Percentiles rank a stretch among this genome's conserved stretches.
Conservation (phyloP, 2,329 filamentous ascomycete genomes). For the Orbilia quercus region DNA sequence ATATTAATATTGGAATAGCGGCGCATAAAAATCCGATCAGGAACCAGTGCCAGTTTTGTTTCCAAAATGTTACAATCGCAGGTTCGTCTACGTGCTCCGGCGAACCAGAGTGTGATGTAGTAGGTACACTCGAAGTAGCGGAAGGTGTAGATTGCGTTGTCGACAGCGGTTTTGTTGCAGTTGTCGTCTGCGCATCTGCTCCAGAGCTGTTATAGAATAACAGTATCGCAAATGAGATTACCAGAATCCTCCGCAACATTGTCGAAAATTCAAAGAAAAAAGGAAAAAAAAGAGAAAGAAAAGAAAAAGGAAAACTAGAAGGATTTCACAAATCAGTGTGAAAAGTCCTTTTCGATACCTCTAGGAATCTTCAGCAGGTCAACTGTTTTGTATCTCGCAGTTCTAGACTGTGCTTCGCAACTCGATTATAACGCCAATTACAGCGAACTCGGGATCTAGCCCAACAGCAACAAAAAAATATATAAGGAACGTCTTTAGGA, state of each 20-base stretch:
- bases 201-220: constrained; percentile 14
- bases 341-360: constrained; percentile 25
- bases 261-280: constrained; percentile 8
- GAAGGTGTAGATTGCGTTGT: constrained; percentile 12
- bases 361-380: background rate
- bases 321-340: constrained; percentile 41
- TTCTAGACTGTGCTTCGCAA: background rate
- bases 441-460: background rate
- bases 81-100: background rate
- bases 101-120: constrained; percentile 6
- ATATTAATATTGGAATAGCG: constrained; percentile 37
- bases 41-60: constrained; percentile 53
- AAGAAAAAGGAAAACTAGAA: background rate
- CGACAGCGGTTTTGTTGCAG: constrained; percentile 18
- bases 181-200: constrained; percentile 21
- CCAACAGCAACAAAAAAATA: background rate
- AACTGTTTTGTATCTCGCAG: background rate
- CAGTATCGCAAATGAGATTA: constrained; percentile 37
- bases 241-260: constrained; percentile 48
- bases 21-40: constrained; percentile 30
- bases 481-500: constrained; percentile 12
- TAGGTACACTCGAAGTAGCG: constrained; percentile 6
- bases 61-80: constrained; percentile 34
- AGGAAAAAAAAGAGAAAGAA: background rate
- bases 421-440: background rate